phyloP scores from a whole-genome alignment of 495 filamentous ascomycete genomes.

The Hypoxylon lienhwacheense region DNA sequence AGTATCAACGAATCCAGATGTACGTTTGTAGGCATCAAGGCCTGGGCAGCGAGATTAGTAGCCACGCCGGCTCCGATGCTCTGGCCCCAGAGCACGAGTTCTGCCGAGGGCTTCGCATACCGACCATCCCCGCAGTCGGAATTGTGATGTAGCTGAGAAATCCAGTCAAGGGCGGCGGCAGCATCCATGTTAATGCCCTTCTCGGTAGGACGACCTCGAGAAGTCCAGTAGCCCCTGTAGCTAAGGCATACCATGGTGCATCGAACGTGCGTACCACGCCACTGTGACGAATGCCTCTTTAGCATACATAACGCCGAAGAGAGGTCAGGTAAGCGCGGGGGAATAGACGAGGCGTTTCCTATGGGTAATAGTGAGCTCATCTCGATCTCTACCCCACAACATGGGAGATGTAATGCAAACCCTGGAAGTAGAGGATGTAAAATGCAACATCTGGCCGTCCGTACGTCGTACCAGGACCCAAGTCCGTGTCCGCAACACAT shows the following conservation, averaged over 20 bases:
- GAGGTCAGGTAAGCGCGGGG: constrained; percentile 68
- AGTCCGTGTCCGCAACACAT: constrained; percentile 31
- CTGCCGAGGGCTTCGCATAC: constrained; percentile 36
- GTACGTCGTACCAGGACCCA: constrained; percentile 24
- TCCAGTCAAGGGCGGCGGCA: constrained; percentile 60
- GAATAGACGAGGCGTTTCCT: constrained; percentile 69
- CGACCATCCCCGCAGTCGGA: constrained; percentile 20
- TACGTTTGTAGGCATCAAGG: constrained; percentile 29
- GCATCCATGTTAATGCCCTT: constrained; percentile 66
- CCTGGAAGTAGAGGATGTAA: constrained; percentile 63
- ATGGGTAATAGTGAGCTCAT: constrained; percentile 35
- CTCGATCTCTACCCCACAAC: constrained; percentile 14
- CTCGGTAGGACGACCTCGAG: constrained; percentile 67
- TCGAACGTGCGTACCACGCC: constrained; percentile 21
- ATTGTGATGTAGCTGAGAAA: constrained; percentile 43
- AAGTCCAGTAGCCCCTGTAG: constrained; percentile 81
- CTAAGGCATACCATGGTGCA: constrained; percentile 68
- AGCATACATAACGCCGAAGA: constrained; percentile 57
- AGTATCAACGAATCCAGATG: constrained; percentile 60
- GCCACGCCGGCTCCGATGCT: constrained; percentile 69
- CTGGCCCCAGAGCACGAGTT: constrained; percentile 77
- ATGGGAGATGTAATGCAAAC: constrained; percentile 38
- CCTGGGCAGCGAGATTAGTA: constrained; percentile 48
- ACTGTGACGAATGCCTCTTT: constrained; percentile 36
- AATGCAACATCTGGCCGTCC: constrained; percentile 29